These are phyloP conservation scores for Alternaria solani DNA, from an alignment of 2,329 filamentous ascomycete genomes.

Conservation along the genomic window DNA sequence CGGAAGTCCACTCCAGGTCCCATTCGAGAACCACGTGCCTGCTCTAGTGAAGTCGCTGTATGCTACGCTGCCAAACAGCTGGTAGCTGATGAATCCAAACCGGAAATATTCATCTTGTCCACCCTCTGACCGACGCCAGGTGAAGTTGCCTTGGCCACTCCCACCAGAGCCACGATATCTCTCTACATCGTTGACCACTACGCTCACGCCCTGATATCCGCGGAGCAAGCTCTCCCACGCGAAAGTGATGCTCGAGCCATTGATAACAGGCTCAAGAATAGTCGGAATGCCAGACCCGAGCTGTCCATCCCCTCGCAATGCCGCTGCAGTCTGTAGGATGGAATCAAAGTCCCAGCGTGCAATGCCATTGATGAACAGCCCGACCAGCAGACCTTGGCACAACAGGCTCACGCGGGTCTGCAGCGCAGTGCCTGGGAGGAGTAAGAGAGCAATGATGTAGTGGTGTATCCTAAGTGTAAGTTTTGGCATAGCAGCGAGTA, in stretches of 20 bases:
- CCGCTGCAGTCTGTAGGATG: conserved; percentile 80
- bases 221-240: conserved; percentile 53
- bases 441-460: conserved; percentile 88
- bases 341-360: conserved; percentile 93
- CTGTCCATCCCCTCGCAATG: conserved; percentile 65
- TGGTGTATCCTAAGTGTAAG: conserved; percentile 88
- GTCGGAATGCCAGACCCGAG: conserved; percentile 66
- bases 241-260: conserved; percentile 58
- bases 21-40: conserved; percentile 44
- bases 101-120: conserved; percentile 45
- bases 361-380: conserved; percentile 91
- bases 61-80: conserved; percentile 37
- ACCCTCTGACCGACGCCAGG: conserved; percentile 63
- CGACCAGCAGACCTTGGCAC: conserved; percentile 88
- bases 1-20: conserved; percentile 41
- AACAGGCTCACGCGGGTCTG: conserved; percentile 86
- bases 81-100: conserved; percentile 45
- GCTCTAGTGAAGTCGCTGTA: conserved; percentile 48
- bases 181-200: conserved; percentile 87
- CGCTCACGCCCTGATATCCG: conserved; percentile 76
- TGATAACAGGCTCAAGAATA: conserved; percentile 46
- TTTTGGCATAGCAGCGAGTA: conserved; percentile 77
- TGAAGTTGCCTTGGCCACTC: conserved; percentile 61
- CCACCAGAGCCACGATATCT: conserved; percentile 73
- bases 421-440: conserved; percentile 87